Base-by-base conservation (phyloP, 495 filamentous ascomycete genomes). In the Podospora bellae-mahoneyi region DNA sequence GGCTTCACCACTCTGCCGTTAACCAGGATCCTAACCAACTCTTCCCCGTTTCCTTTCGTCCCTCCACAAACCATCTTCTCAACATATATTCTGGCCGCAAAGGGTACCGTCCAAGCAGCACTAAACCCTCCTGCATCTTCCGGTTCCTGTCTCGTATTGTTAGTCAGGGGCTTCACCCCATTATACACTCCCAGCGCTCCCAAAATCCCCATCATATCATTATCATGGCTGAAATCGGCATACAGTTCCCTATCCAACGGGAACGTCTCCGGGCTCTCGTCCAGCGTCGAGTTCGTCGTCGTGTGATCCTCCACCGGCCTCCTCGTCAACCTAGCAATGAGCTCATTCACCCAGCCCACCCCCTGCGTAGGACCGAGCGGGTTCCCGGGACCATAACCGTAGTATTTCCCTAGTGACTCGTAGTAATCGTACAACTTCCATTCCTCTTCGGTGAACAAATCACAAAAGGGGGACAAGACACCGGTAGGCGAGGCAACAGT, bases 221-320 rank as follows among this genome's bases (percentile, higher is more conserved):
- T 96, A 77, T 97, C 93, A 73, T 97, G 93, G 23, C 88, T 89
- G 74, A 97, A 96, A 77, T 97, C 93, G 0, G 91, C 92, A 68
- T 92, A 97, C 4, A 95, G 76, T 27, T 64, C 78, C 19, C 79
- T 76, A 56, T 86, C 82, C 9, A 95, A 74, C 0, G 93, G 92
- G 72, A 96, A 97, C 0, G 89, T 91, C 13, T 67, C 68, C 2
- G 78, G 73, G 54, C 84, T 78, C 2, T 71, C 76, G 71, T 95
- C 90, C 0, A 96, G 82, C 0, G 92, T 94, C 15, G 75, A 79
- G 71, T 97, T 96, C 7, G 87, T 89, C 64, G 81, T 85, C 3
- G 91, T 94, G 32, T 86, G 69, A 72, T 94, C 91, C 0, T 80
- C 72, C n/a, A 95, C 90, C 0, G 90, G 84, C 20, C 79, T 73